Conservation (phyloP, 228 moss, liverwort and hornwort species). For the Sphagnum magellanicum region DNA sequence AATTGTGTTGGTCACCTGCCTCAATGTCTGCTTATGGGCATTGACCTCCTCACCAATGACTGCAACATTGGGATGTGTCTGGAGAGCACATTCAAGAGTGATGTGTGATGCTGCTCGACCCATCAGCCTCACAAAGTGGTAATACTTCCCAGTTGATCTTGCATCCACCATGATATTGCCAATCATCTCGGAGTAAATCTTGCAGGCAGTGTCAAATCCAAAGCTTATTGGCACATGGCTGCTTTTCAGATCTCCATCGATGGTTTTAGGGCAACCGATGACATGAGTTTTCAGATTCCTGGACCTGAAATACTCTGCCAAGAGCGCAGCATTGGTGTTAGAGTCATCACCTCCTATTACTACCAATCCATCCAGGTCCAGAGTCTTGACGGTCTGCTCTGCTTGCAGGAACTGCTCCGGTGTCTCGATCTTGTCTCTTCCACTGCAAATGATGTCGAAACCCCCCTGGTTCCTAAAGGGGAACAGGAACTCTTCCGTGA, state of each 20-base stretch:
- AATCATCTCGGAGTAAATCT: constrained; percentile 82
- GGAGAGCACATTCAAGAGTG: constrained; percentile 56
- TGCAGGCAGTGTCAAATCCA: constrained; percentile 90
- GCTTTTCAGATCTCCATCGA: constrained; percentile 75
- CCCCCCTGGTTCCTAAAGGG: constrained; percentile 64
- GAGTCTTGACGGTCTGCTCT: constrained; percentile 32
- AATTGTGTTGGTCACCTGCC: constrained; percentile 33
- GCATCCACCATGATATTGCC: constrained; percentile 98
- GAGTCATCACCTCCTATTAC: constrained; percentile 58
- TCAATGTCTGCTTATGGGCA: constrained; percentile 13
- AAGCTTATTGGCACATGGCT: constrained; percentile 81
- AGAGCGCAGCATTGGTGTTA: constrained; percentile 51
- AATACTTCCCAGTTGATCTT: constrained; percentile 82
- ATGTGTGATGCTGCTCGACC: constrained; percentile 62
- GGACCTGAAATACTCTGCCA: constrained; percentile 59
- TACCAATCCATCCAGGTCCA: constrained; percentile 47
- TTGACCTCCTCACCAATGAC: constrained; percentile 52
- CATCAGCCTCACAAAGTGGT: constrained; percentile 91
- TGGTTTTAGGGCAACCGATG: constrained; percentile 79
- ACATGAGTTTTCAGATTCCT: constrained; percentile 47
- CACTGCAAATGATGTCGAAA: constrained; percentile 60
- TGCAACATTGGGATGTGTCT: constrained; percentile 54
- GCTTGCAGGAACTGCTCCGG: constrained; percentile 59
- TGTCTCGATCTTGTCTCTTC: constrained; percentile 57
- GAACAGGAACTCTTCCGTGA: constrained; percentile 36